phyloP scores from a whole-genome alignment of 352 stramenopile species.

The Globisporangium cystogenes region DNA sequence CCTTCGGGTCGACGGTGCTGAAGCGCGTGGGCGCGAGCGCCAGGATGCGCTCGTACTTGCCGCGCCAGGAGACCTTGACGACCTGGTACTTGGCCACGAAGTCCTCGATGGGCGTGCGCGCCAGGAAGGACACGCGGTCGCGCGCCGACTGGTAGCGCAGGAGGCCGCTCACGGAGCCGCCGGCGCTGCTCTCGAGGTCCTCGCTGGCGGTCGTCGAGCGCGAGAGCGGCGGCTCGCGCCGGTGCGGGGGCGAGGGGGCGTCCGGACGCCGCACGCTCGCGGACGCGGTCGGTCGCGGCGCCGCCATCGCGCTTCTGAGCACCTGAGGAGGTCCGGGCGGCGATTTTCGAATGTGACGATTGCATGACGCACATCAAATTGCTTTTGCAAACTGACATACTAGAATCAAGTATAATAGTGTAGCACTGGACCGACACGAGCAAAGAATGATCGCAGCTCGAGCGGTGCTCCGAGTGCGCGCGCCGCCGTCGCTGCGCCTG shows the following conservation, averaged over 20 bases:
- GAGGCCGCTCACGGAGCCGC: slow-evolving; percentile 1
- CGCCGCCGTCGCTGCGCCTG: neutral
- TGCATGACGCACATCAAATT: no score
- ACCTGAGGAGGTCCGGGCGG: no score
- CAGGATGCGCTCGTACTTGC: slow-evolving; percentile 86
- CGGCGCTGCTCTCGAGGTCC: slow-evolving; percentile 1
- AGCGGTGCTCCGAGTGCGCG: no score
- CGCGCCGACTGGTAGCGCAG: slow-evolving; percentile 14
- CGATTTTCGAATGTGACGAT: neutral
- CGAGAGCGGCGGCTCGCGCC: slow-evolving; percentile 3
- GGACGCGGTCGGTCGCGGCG: neutral
- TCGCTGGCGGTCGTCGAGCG: slow-evolving; percentile 2
- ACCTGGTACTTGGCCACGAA: slow-evolving; percentile 84
- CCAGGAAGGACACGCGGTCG: slow-evolving; percentile 30
- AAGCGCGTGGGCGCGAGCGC: slow-evolving; percentile 75
- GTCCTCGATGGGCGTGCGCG: slow-evolving; percentile 62
- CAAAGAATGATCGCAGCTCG: no score
- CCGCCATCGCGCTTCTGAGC: slow-evolving; percentile 5
- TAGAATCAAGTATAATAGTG: no score
- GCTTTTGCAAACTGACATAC: no score
- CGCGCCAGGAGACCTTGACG: slow-evolving; percentile 77
- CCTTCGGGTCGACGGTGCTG: slow-evolving; percentile 79
- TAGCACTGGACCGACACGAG: no score
- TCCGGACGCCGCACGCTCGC: slow-evolving; percentile 9
- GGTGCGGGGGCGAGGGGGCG: neutral